Base-by-base conservation (phyloP, 2,329 filamentous ascomycete genomes). In the Alternaria sp. region DNA sequence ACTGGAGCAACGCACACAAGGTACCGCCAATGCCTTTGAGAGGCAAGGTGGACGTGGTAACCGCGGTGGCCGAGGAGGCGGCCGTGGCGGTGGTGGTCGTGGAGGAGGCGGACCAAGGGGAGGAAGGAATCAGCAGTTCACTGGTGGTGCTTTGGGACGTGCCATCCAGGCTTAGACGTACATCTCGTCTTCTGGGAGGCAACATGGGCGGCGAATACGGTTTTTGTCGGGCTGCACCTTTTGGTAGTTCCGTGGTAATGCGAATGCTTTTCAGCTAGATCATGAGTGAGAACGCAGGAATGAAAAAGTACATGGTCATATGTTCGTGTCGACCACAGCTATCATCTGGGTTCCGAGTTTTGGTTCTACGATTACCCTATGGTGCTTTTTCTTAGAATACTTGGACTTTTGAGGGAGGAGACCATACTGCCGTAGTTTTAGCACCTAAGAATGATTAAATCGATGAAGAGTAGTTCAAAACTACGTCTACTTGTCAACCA, bases 1-100 rank as follows among this genome's bases (percentile, higher is more conserved):
- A 24, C 87, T 99, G 71, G 95, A 99, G 85, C 94, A 97, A 80
- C 89, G 95, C 78, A 98, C 96, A 71, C 93, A 97, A 80, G 95
- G 95, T 72, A 97, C 94, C 70, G 89, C 92, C 60, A 96, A 96
- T 75, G 94, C 93, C 28, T 98, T 98, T 81, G 94, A 97, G 85
- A 86, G 94, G 79, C 93, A 97, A 83, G 91, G 92, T 67, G 92
- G 91, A 58, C 87, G 90, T 66, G 91, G 92, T 67, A 92, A 91
- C 58, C 87, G 90, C 65, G 88, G 90, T 48, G 91, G 87, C 65
- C 73, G 81, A 38, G 73, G 79, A 34, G 75, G 81, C 43, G 82
- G 85, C 28, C 86, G 90, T 49, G 81, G 87, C 54, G 83, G 88
- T 64, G 81, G 83, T 46, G 80, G 81, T 58, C 54, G 87, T 42